Evolutionary conservation across 140 eudicot genomes (phyloP), one percentile per base, ranked within the genome.

Genomic region (Ambrosia hybrid): DNA sequence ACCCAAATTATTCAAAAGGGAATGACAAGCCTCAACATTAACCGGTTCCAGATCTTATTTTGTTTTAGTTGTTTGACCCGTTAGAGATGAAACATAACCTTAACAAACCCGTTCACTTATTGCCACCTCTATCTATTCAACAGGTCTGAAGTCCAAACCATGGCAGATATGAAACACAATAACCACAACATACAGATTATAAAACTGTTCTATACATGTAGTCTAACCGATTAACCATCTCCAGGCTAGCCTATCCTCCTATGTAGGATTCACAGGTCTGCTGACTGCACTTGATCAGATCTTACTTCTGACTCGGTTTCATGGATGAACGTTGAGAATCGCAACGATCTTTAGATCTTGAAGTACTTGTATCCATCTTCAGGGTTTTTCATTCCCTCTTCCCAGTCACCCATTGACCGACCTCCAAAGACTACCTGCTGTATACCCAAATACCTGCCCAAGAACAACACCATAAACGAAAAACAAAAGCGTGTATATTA

Each of bases 381-480:
- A 0, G 95, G 76, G 74, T 83, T 80, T 38, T 80, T 89, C 96
- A 92, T 92, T 76, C 96, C 98, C 76, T 92, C 98, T 74, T 89
- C 96, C 98, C 98, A 89, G 56, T 92, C 98, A 57, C 98, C 95
- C 85, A 89, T 76, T 21, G 76, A 33, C 26, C 84, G 82, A 43
- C 96, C 98, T 48, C 98, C 98, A 43, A 92, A 92, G 8, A 87
- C 93, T 13, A 89, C 91, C 75, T 93, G 95, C 55, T 93, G 86
- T 45, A 93, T 87, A 48, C 55, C 98, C 83, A 93, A 72, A 79
- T 87, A 49, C 55, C 55, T 49, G 55, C 55, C 55, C 55, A 49
- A 49, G 14, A 72, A 68, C n/a, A 37, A 57, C 9, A 49, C 55
- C 55, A 49, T 49, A 12, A 49, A 9, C 55, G n/a, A 48, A 38